These are phyloP conservation scores for Entomortierella lignicola DNA, from an alignment of 192 early-diverging fungal species.

Conservation along the genomic window DNA sequence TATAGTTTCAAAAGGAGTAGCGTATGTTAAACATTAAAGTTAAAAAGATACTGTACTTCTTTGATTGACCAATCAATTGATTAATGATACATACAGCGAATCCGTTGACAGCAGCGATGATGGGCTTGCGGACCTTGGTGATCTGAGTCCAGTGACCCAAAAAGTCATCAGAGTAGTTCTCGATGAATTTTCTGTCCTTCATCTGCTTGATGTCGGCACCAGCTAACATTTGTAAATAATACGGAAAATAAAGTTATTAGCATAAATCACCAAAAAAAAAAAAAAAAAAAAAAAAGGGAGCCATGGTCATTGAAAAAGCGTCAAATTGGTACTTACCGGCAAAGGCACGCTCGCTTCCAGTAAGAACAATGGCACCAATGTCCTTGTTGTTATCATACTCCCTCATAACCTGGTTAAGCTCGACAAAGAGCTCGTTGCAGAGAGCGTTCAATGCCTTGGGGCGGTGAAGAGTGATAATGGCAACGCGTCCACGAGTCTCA, in stretches of 20 bases:
- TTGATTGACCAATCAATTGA: not conserved
- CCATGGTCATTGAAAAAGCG: no score
- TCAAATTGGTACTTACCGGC: conserved; percentile 71
- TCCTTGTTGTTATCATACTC: conserved; percentile 78
- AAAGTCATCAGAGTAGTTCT: conserved; percentile 93
- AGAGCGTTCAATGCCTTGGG: conserved; percentile 98
- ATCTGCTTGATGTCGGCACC: conserved; percentile 99
- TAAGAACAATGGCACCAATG: conserved; percentile 94
- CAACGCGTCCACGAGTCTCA: conserved; percentile 85
- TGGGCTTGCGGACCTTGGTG: conserved; percentile 91
- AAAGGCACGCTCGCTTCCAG: conserved; percentile 96
- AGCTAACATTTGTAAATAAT: conserved; percentile 57
- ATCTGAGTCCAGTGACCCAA: conserved; percentile 95
- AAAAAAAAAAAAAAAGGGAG: not conserved
- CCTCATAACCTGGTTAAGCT: conserved; percentile 89
- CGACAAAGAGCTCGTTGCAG: conserved; percentile 90
- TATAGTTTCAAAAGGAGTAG: conserved; percentile 42
- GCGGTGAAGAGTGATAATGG: conserved; percentile 90
- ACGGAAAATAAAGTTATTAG: not conserved
- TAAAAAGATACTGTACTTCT: no score
- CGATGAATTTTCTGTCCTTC: conserved; percentile 87
- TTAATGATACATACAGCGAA: conserved; percentile 76
- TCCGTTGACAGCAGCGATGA: conserved; percentile 98
- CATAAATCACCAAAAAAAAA: not conserved
- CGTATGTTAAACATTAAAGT: no score